Base-by-base conservation (phyloP, 73 alveolate genomes). In the Paraurostyla sp. region DNA sequence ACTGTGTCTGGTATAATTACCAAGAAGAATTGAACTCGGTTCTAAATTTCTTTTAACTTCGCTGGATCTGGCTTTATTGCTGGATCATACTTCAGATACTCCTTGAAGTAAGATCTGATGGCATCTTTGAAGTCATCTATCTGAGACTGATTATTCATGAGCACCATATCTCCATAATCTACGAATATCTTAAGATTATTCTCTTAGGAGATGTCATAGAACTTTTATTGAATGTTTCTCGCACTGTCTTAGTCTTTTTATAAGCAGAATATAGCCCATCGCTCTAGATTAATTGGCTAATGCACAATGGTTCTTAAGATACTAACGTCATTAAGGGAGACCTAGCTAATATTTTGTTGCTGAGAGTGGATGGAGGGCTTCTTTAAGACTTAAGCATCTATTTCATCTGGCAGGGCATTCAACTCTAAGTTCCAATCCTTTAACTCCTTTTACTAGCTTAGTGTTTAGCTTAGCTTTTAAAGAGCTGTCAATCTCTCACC, bases 401-500 rank as follows among this genome's bases (percentile, higher is more conserved):
- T 57, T 22, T 52, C 15, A 33, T 52, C 90, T n/a, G 88, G 59
- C 46, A 22, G 20, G 33, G 6, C 51, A 35, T 38, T 50, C 13
- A 88, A 38, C 33, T 78, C 69, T 2, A 88, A 52, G n/a, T 52
- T 87, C 94, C 94, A 76, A 32, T 78, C 86, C 45, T 78, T 73
- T 45, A 52, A 20, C 23, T 63, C 86, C 45, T 88, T 42, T 25
- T n/a, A 81, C 13, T 29, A 7, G 9, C 69, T 22, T 0, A 40
- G 36, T n/a, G 48, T 41, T 16, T 76, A 23, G 36, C 73, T 54
- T 11, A 50, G 15, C n/a, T 13, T 13, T 43, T 56, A 0, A 20
- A 78, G 22, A 46, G 80, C 32, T 48, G 54, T 40, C n/a, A 88
- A 11, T 30, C 83, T 52, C 81, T 88, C 83, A 29, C 22, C 71